Percentiles rank a stretch among this genome's conserved stretches.
phyloP scores from a whole-genome alignment of 352 stramenopile genomes.

The Pythium aquatile region DNA sequence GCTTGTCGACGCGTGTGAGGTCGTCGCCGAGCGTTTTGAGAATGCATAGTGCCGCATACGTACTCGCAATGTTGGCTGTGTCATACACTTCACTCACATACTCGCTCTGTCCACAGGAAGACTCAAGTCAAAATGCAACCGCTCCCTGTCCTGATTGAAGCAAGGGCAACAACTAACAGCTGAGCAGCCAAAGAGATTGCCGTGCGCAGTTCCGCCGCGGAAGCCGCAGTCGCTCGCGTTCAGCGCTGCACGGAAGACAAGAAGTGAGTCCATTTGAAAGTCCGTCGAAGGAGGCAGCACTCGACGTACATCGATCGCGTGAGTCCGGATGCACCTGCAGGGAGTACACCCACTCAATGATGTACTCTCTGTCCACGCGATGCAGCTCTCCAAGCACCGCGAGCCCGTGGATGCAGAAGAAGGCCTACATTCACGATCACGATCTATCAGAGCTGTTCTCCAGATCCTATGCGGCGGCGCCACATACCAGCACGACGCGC shows the following conservation, averaged over 20 bases:
- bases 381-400: constrained; percentile 77
- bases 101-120: constrained; percentile 29
- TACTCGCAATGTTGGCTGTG: constrained; percentile 83
- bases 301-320: constrained; percentile 45
- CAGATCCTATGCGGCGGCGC: not conserved
- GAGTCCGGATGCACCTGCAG: constrained; percentile 76
- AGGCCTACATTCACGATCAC: constrained; percentile 35
- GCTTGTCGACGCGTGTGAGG: constrained; percentile 70
- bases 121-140: not conserved
- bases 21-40: constrained; percentile 85
- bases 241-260: constrained; percentile 31
- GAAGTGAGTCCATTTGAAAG: too few species aligned
- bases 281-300: too few species aligned
- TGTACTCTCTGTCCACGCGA: constrained; percentile 57
- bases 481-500: constrained; percentile 69
- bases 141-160: not conserved
- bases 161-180: constrained; percentile 20
- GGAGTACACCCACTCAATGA: constrained; percentile 88
- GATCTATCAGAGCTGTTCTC: not conserved
- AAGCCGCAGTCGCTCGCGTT: constrained; percentile 78
- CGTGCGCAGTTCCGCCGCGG: constrained; percentile 62
- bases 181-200: constrained; percentile 51
- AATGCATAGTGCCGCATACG: constrained; percentile 82
- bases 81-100: constrained; percentile 79
- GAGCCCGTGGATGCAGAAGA: constrained; percentile 85